Evolutionary conservation across 805 yeast species (phyloP).

Genomic region (Ogataea neopini): DNA sequence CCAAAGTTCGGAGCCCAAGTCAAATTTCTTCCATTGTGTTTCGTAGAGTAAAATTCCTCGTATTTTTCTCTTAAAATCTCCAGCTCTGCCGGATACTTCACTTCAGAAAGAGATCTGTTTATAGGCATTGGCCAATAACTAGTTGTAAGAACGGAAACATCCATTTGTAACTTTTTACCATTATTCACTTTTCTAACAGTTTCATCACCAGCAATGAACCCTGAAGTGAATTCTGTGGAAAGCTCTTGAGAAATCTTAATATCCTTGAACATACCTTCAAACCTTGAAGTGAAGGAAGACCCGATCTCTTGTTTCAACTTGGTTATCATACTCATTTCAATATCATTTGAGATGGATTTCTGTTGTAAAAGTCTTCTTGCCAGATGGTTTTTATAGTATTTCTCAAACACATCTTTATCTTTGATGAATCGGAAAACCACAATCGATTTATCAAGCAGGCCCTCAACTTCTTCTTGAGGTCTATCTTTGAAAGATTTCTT

Average conservation of each 20-base stretch:
- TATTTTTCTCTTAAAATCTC: conserved; percentile 45
- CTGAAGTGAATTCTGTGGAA: conserved; percentile 40
- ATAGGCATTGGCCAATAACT: conserved; percentile 68
- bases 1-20: conserved; percentile 86
- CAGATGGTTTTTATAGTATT: conserved; percentile 78
- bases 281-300: conserved; percentile 70
- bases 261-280: conserved; percentile 87
- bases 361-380: conserved; percentile 72
- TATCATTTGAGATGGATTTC: conserved; percentile 48
- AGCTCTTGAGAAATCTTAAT: conserved; percentile 58
- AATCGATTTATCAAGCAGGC: conserved; percentile 54
- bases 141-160: conserved; percentile 56
- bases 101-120: conserved; percentile 35
- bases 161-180: conserved; percentile 42
- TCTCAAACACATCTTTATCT: conserved; percentile 87
- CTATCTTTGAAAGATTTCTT: conserved; percentile 50
- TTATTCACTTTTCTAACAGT: conserved; percentile 21
- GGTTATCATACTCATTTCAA: conserved; percentile 68
- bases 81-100: conserved; percentile 46
- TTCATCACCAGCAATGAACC: conserved; percentile 18
- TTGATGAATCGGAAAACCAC: conserved; percentile 64
- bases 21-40: conserved; percentile 59
- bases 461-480: conserved; percentile 46
- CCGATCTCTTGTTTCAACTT: conserved; percentile 78
- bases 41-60: conserved; percentile 49